phyloP scores from a whole-genome alignment of 345 rosid genomes.

The Arabidopsis suecica region DNA sequence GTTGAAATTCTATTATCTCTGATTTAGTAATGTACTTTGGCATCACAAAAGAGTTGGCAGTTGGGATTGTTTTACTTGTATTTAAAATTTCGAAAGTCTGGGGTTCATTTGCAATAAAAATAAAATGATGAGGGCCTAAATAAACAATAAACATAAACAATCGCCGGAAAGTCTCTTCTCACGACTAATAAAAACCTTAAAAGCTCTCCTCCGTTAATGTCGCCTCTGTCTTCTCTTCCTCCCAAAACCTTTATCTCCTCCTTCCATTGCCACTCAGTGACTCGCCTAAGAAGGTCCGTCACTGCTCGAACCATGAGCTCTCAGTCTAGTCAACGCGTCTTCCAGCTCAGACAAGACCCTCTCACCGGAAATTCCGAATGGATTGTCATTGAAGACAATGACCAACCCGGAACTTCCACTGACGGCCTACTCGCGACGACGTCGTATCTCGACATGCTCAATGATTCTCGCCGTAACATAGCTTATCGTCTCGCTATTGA shows the following conservation, averaged over 20 bases:
- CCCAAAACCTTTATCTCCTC: conserved; percentile 30
- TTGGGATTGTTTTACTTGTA: background rate
- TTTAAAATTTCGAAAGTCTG: background rate
- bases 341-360: conserved; percentile 49
- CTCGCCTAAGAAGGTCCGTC: conserved; percentile 14
- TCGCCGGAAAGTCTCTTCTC: background rate
- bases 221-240: conserved; percentile 26
- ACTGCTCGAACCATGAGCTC: conserved; percentile 37
- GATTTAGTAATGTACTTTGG: no score
- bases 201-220: conserved; percentile 15
- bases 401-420: conserved; percentile 21
- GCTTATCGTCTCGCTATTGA: conserved; percentile 49
- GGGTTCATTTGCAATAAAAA: background rate
- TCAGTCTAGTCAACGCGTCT: conserved; percentile 39
- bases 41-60: no score
- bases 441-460: conserved; percentile 49
- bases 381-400: conserved; percentile 45
- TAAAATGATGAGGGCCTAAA: background rate
- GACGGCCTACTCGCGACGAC: conserved; percentile 44
- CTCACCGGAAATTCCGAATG: conserved; percentile 49
- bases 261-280: conserved; percentile 14
- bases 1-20: no score
- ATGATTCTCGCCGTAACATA: conserved; percentile 44
- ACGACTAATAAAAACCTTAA: conserved; percentile 24
- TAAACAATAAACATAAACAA: background rate